Evolutionary conservation across 2,329 filamentous ascomycete species (phyloP).

Genomic region (Venturia nashicola): DNA sequence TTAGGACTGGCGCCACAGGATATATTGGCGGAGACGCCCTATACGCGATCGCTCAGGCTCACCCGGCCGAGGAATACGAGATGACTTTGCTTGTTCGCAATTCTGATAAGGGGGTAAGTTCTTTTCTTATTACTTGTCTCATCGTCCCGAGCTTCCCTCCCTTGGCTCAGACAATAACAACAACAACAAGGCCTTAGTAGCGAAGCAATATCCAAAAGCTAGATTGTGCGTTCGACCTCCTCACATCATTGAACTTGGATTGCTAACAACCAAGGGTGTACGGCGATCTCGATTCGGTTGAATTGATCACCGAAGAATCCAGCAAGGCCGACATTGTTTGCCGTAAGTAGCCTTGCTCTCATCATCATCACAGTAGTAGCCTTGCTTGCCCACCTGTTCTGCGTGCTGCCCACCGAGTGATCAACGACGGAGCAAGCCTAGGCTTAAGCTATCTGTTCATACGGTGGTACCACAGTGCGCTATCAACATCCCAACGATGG

Average conservation of each 20-base stretch:
- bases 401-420: background rate
- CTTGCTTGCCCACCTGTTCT: background rate
- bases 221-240: slow-evolving; percentile 19
- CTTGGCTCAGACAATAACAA: background rate
- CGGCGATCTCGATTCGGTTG: slow-evolving; percentile 34
- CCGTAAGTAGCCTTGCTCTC: slow-evolving; percentile 17
- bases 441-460: too few species aligned
- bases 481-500: too few species aligned
- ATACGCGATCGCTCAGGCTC: slow-evolving; percentile 29
- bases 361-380: too few species aligned
- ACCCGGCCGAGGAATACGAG: slow-evolving; percentile 32
- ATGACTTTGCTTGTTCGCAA: slow-evolving; percentile 38
- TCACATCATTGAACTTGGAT: background rate
- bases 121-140: too few species aligned
- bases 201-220: slow-evolving; percentile 33
- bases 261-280: slow-evolving; percentile 25
- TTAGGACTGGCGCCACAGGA: slow-evolving; percentile 20
- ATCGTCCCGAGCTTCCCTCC: too few species aligned
- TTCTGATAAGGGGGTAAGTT: slow-evolving; percentile 28
- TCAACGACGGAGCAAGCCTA: background rate
- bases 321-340: slow-evolving; percentile 39
- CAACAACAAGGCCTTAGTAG: slow-evolving; percentile 23
- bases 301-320: slow-evolving; percentile 32
- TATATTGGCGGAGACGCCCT: slow-evolving; percentile 35
- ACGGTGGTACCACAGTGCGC: too few species aligned